phyloP scores from a whole-genome alignment of 2,329 filamentous ascomycete genomes.

The Fusarium anguioides region DNA sequence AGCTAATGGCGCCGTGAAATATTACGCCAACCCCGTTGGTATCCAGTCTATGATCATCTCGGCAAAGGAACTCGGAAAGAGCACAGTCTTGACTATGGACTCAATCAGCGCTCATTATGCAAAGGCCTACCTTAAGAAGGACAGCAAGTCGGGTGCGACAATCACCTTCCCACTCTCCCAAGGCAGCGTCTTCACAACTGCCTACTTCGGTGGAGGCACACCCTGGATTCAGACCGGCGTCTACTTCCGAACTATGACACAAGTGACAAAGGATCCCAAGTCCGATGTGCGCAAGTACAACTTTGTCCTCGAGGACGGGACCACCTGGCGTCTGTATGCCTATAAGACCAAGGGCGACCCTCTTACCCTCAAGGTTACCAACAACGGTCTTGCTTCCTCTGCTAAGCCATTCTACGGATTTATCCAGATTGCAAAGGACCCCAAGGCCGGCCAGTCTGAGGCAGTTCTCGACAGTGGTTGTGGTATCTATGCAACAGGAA shows the following conservation, averaged over 20 bases:
- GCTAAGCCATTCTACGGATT: conserved; percentile 77
- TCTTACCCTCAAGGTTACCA: conserved; percentile 75
- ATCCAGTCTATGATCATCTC: conserved; percentile 86
- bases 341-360: conserved; percentile 67
- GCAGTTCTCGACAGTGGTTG: conserved; percentile 77
- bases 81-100: conserved; percentile 67
- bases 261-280: conserved; percentile 66
- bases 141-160: conserved; percentile 63
- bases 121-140: conserved; percentile 74
- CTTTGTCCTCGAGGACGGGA: conserved; percentile 76
- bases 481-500: conserved; percentile 77
- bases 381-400: conserved; percentile 73
- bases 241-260: conserved; percentile 76
- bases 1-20: conserved; percentile 69
- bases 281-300: conserved; percentile 80
- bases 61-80: conserved; percentile 74
- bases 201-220: conserved; percentile 74
- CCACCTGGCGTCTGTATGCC: conserved; percentile 84
- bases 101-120: conserved; percentile 67
- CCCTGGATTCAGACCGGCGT: conserved; percentile 81
- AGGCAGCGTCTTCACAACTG: conserved; percentile 90
- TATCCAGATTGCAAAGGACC: conserved; percentile 86
- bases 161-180: conserved; percentile 87
- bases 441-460: conserved; percentile 66
- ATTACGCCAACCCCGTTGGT: conserved; percentile 83